Evolutionary conservation across 352 stramenopile species (phyloP).

Genomic region (Globisporangium megalacanthum): DNA sequence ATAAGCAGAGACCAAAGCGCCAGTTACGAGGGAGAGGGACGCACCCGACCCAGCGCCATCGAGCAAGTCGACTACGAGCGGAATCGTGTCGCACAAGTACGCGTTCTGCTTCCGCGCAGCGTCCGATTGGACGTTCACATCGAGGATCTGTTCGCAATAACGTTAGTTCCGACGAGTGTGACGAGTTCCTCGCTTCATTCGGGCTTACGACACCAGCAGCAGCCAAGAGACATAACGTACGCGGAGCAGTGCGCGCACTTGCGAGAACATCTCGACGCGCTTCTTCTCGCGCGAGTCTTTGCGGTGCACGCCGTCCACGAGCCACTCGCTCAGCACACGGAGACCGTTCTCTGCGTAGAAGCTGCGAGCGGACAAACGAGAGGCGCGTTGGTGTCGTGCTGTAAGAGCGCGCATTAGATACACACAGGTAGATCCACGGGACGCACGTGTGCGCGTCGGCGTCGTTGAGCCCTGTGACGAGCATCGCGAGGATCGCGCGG

Average conservation of each 20-base stretch:
- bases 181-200: neutral
- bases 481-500: slow-evolving; percentile 70
- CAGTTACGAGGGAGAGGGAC: neutral
- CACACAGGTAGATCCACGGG: neutral
- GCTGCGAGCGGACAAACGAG: slow-evolving; percentile 14
- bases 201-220: neutral
- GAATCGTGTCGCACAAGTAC: slow-evolving; percentile 51
- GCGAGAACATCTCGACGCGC: slow-evolving; percentile 63
- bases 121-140: slow-evolving; percentile 69
- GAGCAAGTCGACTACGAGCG: slow-evolving; percentile 57
- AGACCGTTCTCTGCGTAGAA: slow-evolving; percentile 74
- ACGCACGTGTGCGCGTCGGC: slow-evolving; percentile 59
- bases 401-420: neutral
- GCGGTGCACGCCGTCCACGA: slow-evolving; percentile 35
- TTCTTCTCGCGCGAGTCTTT: slow-evolving; percentile 63
- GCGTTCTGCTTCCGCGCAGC: slow-evolving; percentile 57
- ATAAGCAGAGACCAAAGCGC: neutral
- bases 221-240: slow-evolving; percentile 16
- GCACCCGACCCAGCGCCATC: slow-evolving; percentile 57
- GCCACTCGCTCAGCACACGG: slow-evolving; percentile 68
- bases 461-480: slow-evolving; percentile 63
- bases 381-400: too few species aligned
- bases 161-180: slow-evolving; percentile 2
- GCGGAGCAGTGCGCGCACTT: slow-evolving; percentile 67
- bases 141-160: slow-evolving; percentile 36